Percentiles rank a stretch among this genome's conserved stretches.
These are phyloP conservation scores for Proliferodiscus dingleyae DNA, from an alignment of 2,329 filamentous ascomycete species.

Conservation along the genomic window DNA sequence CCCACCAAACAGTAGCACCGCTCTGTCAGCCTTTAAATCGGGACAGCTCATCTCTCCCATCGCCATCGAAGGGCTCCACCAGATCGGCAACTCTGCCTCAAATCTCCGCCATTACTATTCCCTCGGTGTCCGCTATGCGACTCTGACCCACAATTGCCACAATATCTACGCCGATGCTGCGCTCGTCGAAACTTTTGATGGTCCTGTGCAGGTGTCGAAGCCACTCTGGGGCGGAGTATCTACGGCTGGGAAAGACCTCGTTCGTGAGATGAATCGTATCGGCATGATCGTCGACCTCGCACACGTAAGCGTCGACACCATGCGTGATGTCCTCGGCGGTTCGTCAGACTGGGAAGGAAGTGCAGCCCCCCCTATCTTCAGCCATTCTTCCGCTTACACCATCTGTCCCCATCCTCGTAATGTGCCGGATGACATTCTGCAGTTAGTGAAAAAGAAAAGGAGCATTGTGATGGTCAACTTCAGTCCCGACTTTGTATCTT, in stretches of 20 bases:
- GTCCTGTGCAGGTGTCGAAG: slow-evolving; percentile 32
- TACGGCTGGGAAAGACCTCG: slow-evolving; percentile 58
- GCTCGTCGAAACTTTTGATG: slow-evolving; percentile 48
- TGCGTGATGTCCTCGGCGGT: slow-evolving; percentile 73
- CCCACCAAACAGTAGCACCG: slow-evolving; percentile 53
- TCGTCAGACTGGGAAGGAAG: slow-evolving; percentile 62
- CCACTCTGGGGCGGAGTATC: slow-evolving; percentile 71
- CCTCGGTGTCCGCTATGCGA: slow-evolving; percentile 81
- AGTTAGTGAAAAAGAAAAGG: slow-evolving; percentile 66
- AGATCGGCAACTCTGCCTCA: slow-evolving; percentile 79
- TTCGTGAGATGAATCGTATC: slow-evolving; percentile 88
- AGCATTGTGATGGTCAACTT: slow-evolving; percentile 93
- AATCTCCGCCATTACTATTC: slow-evolving; percentile 71
- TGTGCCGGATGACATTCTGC: slow-evolving; percentile 77
- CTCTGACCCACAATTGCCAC: slow-evolving; percentile 89
- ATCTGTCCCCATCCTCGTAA: slow-evolving; percentile 88
- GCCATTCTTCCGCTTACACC: slow-evolving; percentile 75
- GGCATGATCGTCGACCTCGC: slow-evolving; percentile 92
- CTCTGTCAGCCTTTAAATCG: slow-evolving; percentile 54
- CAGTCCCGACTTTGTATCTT: slow-evolving; percentile 75
- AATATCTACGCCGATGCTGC: slow-evolving; percentile 87
- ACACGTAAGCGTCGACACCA: slow-evolving; percentile 75
- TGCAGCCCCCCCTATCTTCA: slow-evolving; percentile 79
- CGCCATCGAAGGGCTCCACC: slow-evolving; percentile 83
- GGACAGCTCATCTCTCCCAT: slow-evolving; percentile 71